These are phyloP conservation scores for Hanseniaspora lindneri DNA, from an alignment of 805 yeast species.

Conservation along the genomic window DNA sequence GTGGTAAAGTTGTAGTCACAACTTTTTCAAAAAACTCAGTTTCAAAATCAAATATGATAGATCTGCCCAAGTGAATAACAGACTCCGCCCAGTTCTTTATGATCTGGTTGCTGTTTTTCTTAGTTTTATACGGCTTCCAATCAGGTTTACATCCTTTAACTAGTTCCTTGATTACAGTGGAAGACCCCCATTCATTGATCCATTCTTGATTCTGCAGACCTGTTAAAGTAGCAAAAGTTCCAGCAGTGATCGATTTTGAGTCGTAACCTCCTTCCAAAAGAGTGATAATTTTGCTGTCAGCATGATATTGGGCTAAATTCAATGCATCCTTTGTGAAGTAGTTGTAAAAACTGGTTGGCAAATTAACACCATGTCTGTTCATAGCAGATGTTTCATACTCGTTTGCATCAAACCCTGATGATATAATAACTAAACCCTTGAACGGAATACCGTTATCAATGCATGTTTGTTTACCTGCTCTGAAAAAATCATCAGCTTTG, in stretches of 20 bases:
- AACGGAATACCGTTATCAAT: conserved; percentile 32
- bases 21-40: conserved; percentile 21
- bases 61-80: conserved; percentile 48
- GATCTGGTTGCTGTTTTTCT: conserved; percentile 39
- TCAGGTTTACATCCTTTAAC: conserved; percentile 54
- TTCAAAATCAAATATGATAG: conserved; percentile 43
- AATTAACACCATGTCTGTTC: conserved; percentile 75
- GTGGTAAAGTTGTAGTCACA: neutral
- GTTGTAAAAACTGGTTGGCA: conserved; percentile 69
- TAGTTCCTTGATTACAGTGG: conserved; percentile 51
- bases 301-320: conserved; percentile 50
- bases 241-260: conserved; percentile 67
- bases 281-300: conserved; percentile 52
- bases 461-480: conserved; percentile 38
- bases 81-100: conserved; percentile 53
- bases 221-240: conserved; percentile 64
- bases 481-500: conserved; percentile 55
- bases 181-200: conserved; percentile 55
- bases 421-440: conserved; percentile 52
- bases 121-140: conserved; percentile 45
- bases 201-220: conserved; percentile 52
- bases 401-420: conserved; percentile 83
- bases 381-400: conserved; percentile 71
- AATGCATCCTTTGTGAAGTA: conserved; percentile 61
- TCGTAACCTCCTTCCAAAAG: conserved; percentile 79